Evolutionary conservation across 2,329 filamentous ascomycete genomes (phyloP).

Genomic region (Sarocladium oryzae): DNA sequence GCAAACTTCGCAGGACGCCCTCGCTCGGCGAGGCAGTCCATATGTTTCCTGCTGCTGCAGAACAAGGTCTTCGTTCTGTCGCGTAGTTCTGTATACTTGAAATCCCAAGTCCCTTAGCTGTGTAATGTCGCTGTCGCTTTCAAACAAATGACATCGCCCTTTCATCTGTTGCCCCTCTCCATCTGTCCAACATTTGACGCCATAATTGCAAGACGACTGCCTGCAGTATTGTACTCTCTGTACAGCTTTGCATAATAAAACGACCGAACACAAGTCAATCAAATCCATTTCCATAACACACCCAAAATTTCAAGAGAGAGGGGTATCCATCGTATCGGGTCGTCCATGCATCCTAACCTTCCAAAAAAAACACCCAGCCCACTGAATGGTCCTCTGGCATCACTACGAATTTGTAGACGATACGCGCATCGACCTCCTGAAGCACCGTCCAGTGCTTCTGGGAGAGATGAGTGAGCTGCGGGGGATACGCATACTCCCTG

Average conservation of each 20-base stretch:
- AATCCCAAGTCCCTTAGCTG: background rate
- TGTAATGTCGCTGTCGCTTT: conserved; percentile 3
- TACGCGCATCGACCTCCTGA: background rate
- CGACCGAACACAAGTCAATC: conserved; percentile 2
- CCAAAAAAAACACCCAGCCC: background rate
- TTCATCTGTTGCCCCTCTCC: background rate
- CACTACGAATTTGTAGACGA: background rate
- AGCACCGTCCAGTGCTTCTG: background rate
- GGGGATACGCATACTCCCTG: no score
- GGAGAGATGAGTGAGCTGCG: background rate
- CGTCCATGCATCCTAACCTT: conserved; percentile 32
- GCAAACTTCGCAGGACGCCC: background rate
- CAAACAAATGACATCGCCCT: background rate
- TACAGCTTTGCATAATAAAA: conserved; percentile 5
- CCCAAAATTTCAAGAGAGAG: conserved; percentile 16
- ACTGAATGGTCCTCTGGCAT: conserved; percentile 17
- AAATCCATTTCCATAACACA: background rate
- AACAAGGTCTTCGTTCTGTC: no score
- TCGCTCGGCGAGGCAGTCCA: background rate
- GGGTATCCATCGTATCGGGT: conserved; percentile 40
- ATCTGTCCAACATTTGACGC: conserved; percentile 1
- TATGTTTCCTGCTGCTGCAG: background rate
- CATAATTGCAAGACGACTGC: conserved; percentile 5
- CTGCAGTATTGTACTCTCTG: background rate
- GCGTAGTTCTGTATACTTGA: background rate